These are phyloP conservation scores for Blastomyces emzantsi DNA, from an alignment of 2,329 filamentous ascomycete genomes.

Conservation along the genomic window DNA sequence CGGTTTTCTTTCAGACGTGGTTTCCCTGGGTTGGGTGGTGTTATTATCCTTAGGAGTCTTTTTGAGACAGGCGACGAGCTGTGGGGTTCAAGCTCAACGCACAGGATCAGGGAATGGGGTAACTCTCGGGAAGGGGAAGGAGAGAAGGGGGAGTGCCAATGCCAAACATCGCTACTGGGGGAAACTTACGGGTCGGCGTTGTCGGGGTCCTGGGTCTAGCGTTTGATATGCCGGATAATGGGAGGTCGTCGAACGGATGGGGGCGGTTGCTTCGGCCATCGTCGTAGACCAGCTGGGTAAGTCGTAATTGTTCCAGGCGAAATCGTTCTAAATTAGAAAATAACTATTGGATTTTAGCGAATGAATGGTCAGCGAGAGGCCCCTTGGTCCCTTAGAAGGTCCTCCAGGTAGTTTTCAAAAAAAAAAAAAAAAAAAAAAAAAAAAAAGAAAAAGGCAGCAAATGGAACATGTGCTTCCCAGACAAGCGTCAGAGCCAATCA, in stretches of 20 bases:
- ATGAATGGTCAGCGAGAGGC: slow-evolving; percentile 15
- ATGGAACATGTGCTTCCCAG: not conserved
- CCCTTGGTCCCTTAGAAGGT: not conserved
- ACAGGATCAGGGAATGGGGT: not conserved
- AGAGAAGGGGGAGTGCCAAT: not conserved
- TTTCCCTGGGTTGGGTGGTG: not conserved
- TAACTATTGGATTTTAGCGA: slow-evolving; percentile 22
- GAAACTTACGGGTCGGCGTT: slow-evolving; percentile 5
- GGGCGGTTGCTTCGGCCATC: slow-evolving; percentile 19
- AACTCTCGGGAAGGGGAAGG: not conserved
- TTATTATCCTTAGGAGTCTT: not conserved
- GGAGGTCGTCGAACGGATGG: slow-evolving; percentile 7
- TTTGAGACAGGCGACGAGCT: not conserved
- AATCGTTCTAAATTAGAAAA: slow-evolving; percentile 36
- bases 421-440: not conserved
- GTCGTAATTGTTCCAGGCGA: slow-evolving; percentile 25
- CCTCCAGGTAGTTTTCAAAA: not conserved
- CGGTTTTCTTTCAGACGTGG: slow-evolving; percentile 5
- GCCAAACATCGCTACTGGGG: not conserved
- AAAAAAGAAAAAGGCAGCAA: not conserved
- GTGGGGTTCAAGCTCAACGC: slow-evolving; percentile 2
- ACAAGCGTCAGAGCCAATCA: not conserved
- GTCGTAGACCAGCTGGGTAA: slow-evolving; percentile 24
- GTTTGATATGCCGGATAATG: slow-evolving; percentile 1
- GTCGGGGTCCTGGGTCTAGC: not conserved